Conservation (phyloP, 1,284 basidiomycete species). For the Pascua sp. region DNA sequence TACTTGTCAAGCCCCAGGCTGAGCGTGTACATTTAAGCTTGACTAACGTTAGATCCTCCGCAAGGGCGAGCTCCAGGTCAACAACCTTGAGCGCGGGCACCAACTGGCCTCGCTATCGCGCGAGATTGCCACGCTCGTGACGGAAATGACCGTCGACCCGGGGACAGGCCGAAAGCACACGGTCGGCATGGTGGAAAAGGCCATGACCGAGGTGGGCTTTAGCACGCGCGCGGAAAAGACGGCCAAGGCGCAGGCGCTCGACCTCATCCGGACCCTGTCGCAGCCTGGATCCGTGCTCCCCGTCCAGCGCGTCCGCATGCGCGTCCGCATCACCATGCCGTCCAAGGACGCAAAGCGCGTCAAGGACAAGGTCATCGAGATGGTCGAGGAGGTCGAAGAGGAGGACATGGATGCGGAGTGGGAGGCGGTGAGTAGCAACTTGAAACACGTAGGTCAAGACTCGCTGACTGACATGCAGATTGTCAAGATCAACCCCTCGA, state of each 20-base stretch:
- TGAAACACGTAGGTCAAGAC: not conserved
- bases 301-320: conserved; percentile 89
- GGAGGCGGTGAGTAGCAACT: conserved; percentile 76
- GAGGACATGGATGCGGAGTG: conserved; percentile 75
- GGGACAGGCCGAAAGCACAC: conserved; percentile 83
- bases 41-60: conserved; percentile 67
- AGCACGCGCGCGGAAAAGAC: conserved; percentile 83
- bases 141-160: conserved; percentile 94
- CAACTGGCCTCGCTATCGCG: conserved; percentile 77
- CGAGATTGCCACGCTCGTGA: conserved; percentile 90
- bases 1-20: not conserved
- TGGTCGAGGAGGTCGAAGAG: conserved; percentile 78
- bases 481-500: conserved; percentile 86
- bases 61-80: conserved; percentile 95
- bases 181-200: conserved; percentile 96
- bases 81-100: conserved; percentile 92
- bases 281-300: conserved; percentile 62
- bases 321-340: conserved; percentile 78
- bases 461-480: conserved; percentile 59
- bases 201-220: conserved; percentile 90
- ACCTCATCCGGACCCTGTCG: conserved; percentile 82
- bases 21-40: too few species aligned
- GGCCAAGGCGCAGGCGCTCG: conserved; percentile 91
- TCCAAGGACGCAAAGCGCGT: conserved; percentile 67
- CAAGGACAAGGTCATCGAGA: conserved; percentile 67